These are phyloP conservation scores for Alternaria metachromatica DNA, from an alignment of 2,329 filamentous ascomycete species.

Conservation along the genomic window DNA sequence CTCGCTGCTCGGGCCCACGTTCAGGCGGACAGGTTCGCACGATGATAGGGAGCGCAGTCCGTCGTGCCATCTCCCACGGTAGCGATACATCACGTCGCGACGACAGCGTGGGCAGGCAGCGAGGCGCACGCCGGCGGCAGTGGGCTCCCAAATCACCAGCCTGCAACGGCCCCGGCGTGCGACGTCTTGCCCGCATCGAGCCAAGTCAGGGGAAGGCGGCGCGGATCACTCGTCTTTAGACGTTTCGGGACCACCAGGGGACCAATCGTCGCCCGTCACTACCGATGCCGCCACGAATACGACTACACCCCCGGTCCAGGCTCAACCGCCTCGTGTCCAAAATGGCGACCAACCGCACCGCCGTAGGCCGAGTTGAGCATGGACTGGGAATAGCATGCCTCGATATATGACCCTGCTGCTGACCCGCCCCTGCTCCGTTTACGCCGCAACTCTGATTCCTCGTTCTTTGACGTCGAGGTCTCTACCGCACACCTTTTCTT, in stretches of 20 bases:
- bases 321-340: constrained; percentile 33
- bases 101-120: not conserved
- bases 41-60: not conserved
- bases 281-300: constrained; percentile 17
- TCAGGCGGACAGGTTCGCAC: not conserved
- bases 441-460: constrained; percentile 39
- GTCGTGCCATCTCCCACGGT: not conserved
- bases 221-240: constrained; percentile 26
- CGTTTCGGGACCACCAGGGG: constrained; percentile 31
- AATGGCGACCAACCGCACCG: constrained; percentile 20
- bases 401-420: constrained; percentile 41
- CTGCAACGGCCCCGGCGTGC: not conserved
- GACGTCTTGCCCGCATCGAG: constrained; percentile 15
- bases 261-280: constrained; percentile 24
- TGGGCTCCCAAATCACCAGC: not conserved
- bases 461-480: constrained; percentile 38
- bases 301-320: constrained; percentile 24
- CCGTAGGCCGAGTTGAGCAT: constrained; percentile 25
- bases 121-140: constrained; percentile 6
- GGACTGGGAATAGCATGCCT: constrained; percentile 29
- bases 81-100: not conserved
- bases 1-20: not conserved
- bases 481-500: constrained; percentile 26
- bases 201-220: constrained; percentile 36
- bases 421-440: constrained; percentile 33